Evolutionary conservation across 306 rosid species (phyloP), one percentile per base, ranked within the genome.

Genomic region (Purshia tridentata): DNA sequence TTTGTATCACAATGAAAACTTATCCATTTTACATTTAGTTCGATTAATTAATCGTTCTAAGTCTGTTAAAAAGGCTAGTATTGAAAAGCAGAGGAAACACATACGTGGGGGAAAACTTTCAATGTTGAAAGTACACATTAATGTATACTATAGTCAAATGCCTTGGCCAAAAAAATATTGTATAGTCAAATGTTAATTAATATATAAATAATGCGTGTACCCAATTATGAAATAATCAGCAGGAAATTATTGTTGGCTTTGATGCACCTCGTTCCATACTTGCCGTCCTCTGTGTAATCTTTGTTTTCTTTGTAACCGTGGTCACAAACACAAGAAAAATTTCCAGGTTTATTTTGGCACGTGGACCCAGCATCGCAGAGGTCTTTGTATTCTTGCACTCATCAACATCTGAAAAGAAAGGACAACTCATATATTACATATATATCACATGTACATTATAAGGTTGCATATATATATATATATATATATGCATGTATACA

Each of bases 321-420:
- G 2, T 16, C 8, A 57, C 63, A 57, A 9, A 12, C 1, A 29
- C 72, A 67, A 23, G 58, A 47, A 52, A 5, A 67, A 15, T 9
- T 15, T 39, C 72, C 72, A 22, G 53, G 45, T 67, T 5, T 4
- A 23, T 67, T 67, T 2, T 22, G 10, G 29, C 72, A 67, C 55
- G 7, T 7, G 35, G 35, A 29, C 14, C 14, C 61, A 18, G 9
- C 16, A 9, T 18, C 35, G 39, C 84, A 76, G 2, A 56, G 73
- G 4, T 72, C n/a, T 4, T 44, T 19, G 58, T 53, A 69, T 46
- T 69, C 15, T 0, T 8, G 62, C 88, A 85, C 69, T 85, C 86
- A 61, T 85, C 16, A 48, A 65, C 9, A 44, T 79, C 86, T 85
- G 77, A 9, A 56, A 70, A 23, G 9, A 48, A 49, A 50, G 41